Conservation (phyloP, 306 rosid species). For the Fagus crenata region DNA sequence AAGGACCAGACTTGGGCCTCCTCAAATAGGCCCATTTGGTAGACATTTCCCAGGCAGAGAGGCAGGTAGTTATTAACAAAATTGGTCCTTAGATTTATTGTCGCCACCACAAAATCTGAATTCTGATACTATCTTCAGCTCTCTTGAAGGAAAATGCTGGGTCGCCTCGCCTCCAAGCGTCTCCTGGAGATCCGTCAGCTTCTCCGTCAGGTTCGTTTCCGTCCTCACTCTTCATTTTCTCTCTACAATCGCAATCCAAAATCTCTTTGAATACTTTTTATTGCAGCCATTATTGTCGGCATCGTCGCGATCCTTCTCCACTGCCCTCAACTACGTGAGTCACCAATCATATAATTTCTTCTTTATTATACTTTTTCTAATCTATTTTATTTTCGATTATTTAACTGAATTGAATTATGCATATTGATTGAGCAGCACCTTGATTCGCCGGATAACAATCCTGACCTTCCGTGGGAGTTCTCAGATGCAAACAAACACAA, state of each 20-base stretch:
- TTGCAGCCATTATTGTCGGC: conserved; percentile 37
- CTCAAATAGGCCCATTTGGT: too few relatives aligned
- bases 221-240: background rate
- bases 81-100: too few relatives aligned
- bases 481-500: conserved; percentile 51
- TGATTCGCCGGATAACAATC: conserved; percentile 80
- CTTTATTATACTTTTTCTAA: background rate
- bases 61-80: background rate
- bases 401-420: background rate
- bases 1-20: too few relatives aligned
- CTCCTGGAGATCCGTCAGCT: conserved; percentile 70
- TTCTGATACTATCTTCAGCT: too few relatives aligned
- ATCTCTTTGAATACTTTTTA: background rate
- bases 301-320: conserved; percentile 70
- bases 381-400: background rate
- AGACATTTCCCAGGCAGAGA: too few relatives aligned
- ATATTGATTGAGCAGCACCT: conserved; percentile 60
- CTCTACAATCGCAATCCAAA: background rate
- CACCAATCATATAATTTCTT: background rate
- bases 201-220: conserved; percentile 69
- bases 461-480: conserved; percentile 85
- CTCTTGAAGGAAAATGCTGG: conserved; percentile 57
- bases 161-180: conserved; percentile 76
- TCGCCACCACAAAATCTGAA: too few relatives aligned
- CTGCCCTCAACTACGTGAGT: conserved; percentile 92